These are phyloP conservation scores for Suhomyces coccinellae DNA, from an alignment of 1,139 yeast genomes.

Conservation along the genomic window DNA sequence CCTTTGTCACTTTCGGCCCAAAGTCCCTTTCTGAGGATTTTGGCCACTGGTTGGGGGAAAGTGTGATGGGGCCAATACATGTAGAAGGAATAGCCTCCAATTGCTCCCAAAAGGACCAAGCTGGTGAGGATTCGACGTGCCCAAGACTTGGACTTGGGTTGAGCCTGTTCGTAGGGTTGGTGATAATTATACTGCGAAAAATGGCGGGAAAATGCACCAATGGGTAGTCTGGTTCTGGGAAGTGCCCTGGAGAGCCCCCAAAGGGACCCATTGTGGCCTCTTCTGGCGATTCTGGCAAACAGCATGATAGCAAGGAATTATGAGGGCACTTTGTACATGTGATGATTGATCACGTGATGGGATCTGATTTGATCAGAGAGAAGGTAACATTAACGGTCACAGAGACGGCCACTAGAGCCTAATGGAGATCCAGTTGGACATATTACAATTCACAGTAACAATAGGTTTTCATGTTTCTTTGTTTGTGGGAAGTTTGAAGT, in stretches of 20 bases:
- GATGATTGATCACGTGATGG: neutral
- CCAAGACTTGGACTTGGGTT: constrained; percentile 19
- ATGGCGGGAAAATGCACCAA: neutral
- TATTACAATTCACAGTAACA: too few relatives aligned
- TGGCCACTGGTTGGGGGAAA: constrained; percentile 61
- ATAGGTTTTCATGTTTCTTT: too few relatives aligned
- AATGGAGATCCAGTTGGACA: too few relatives aligned
- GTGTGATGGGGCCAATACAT: constrained; percentile 63
- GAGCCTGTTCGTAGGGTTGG: constrained; percentile 14
- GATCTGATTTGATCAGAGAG: too few relatives aligned
- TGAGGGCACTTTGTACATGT: neutral
- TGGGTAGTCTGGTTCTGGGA: too few relatives aligned
- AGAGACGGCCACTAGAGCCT: too few relatives aligned
- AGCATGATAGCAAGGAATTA: neutral
- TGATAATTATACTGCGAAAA: constrained; percentile 18
- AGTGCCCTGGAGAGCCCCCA: neutral
- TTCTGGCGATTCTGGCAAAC: neutral
- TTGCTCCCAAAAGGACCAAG: constrained; percentile 30
- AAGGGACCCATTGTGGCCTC: neutral
- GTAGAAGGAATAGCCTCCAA: constrained; percentile 47
- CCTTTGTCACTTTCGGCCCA: constrained; percentile 83
- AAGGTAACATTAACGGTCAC: too few relatives aligned
- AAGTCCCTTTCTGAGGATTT: constrained; percentile 66
- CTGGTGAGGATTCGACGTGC: constrained; percentile 23
- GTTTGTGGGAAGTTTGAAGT: too few relatives aligned